Evolutionary conservation across 805 yeast species (phyloP).

Genomic region (Spathaspora hagerdaliae): DNA sequence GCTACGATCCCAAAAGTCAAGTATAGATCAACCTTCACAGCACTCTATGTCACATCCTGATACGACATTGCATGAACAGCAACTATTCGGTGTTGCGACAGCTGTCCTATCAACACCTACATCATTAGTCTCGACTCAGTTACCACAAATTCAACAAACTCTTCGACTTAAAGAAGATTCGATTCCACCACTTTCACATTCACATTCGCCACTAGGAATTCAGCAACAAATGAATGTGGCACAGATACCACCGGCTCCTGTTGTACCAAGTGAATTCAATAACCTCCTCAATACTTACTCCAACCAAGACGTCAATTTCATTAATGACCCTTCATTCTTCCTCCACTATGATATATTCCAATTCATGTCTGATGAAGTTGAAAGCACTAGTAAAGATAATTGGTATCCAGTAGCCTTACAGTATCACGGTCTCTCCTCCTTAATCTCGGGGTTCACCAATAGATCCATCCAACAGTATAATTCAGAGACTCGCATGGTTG

Average conservation of each 20-base stretch:
- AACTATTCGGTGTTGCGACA: too few species aligned
- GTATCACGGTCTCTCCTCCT: slow-evolving; percentile 16
- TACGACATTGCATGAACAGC: too few species aligned
- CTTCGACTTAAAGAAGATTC: not conserved
- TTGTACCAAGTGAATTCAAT: not conserved
- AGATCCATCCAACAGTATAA: slow-evolving; percentile 15
- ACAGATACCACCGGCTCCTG: not conserved
- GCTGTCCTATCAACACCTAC: too few species aligned
- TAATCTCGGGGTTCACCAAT: slow-evolving; percentile 17
- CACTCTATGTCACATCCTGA: too few species aligned
- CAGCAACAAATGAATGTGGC: not conserved
- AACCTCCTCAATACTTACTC: not conserved
- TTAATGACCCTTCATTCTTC: slow-evolving; percentile 12
- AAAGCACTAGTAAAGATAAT: slow-evolving; percentile 3
- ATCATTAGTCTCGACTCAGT: not conserved
- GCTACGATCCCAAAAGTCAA: not conserved
- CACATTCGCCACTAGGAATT: not conserved
- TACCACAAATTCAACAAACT: not conserved
- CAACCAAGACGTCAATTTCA: slow-evolving; percentile 1
- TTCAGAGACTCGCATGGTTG: slow-evolving; percentile 3
- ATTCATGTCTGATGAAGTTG: slow-evolving; percentile 12
- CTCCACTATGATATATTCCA: slow-evolving; percentile 16
- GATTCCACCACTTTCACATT: not conserved
- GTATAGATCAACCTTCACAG: too few species aligned
- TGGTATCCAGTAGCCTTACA: slow-evolving; percentile 17